These are phyloP conservation scores for Ophiostoma sp. DNA, from an alignment of 2,329 filamentous ascomycete species.

Conservation along the genomic window DNA sequence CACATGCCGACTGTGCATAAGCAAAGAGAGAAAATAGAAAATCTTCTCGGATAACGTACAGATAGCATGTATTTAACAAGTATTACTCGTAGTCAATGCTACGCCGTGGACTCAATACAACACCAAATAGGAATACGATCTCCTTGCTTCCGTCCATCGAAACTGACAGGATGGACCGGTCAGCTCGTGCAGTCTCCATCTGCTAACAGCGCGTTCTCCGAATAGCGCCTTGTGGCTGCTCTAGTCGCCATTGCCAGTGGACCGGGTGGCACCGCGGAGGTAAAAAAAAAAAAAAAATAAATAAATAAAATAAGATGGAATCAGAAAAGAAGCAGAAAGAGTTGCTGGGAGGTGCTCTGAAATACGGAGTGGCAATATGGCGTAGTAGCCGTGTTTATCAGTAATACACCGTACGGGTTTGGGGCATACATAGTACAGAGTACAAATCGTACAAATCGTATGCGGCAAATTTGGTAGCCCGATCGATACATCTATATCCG, in stretches of 20 bases:
- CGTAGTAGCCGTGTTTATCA: neutral
- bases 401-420: neutral
- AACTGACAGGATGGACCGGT: neutral
- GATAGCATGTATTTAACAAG: too few relatives aligned
- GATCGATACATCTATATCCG: neutral
- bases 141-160: neutral
- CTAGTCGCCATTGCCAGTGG: neutral
- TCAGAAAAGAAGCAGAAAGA: neutral
- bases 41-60: neutral
- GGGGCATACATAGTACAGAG: neutral
- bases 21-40: neutral
- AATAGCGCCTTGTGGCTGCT: conserved; percentile 1
- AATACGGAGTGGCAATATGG: neutral
- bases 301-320: neutral
- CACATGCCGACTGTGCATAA: conserved; percentile 13
- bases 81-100: too few relatives aligned
- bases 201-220: neutral
- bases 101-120: too few relatives aligned
- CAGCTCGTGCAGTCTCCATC: neutral
- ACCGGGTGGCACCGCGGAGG: neutral
- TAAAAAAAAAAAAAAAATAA: neutral
- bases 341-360: neutral
- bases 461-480: neutral
- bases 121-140: neutral
- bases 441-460: neutral